phyloP scores from a whole-genome alignment of 139 green algal species.

The Medakamo hakoo region DNA sequence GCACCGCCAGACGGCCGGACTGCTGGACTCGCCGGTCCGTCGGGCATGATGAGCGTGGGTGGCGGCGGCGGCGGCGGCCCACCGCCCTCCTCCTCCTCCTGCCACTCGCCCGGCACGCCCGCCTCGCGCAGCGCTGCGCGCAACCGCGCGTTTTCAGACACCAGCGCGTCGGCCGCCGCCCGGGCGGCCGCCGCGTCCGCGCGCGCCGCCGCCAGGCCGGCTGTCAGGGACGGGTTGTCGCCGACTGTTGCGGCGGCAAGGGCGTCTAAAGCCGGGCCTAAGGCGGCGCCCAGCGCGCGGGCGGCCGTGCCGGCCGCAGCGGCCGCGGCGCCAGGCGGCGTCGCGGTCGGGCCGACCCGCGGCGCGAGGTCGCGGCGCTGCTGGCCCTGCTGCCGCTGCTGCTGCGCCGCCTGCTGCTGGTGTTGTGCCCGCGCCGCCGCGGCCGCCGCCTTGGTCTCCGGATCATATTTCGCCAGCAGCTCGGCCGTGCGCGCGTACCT shows the following conservation, averaged over 20 bases:
- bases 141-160: background rate
- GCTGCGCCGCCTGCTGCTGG: background rate
- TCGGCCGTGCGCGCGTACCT: constrained; percentile 28
- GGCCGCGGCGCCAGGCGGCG: background rate
- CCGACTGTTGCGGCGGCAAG: constrained; percentile 25
- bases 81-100: too few species aligned
- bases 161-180: background rate
- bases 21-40: too few species aligned
- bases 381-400: too few species aligned
- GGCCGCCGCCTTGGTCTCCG: constrained; percentile 12
- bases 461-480: constrained; percentile 42
- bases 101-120: too few species aligned
- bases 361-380: too few species aligned
- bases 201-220: constrained; percentile 10
- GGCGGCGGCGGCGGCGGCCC: too few species aligned
- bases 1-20: too few species aligned
- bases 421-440: background rate
- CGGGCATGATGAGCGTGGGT: too few species aligned
- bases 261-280: constrained; percentile 31
- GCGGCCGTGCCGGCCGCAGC: background rate
- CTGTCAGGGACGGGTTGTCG: constrained; percentile 32
- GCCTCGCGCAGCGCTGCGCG: background rate
- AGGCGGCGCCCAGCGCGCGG: background rate
- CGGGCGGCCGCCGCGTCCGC: background rate
- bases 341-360: too few species aligned